phyloP scores from a whole-genome alignment of 1,284 basidiomycete genomes.

The Ceratobasidium sp. region DNA sequence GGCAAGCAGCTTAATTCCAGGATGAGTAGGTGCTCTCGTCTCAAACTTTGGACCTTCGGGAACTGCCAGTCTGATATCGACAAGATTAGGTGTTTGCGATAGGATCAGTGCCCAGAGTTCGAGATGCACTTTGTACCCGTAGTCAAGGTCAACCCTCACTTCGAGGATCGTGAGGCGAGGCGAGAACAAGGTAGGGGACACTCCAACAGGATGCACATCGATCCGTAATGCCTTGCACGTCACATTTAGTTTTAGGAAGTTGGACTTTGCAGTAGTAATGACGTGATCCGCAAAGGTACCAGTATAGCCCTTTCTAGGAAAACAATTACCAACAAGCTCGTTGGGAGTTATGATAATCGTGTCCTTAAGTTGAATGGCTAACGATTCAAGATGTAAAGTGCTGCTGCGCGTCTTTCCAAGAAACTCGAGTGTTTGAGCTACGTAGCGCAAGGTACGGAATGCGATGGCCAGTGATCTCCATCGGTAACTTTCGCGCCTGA shows the following conservation, averaged over 20 bases:
- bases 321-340: too few relatives aligned
- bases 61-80: background rate
- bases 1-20: background rate
- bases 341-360: background rate
- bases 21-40: background rate
- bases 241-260: background rate
- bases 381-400: background rate
- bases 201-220: background rate
- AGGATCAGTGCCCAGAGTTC: background rate
- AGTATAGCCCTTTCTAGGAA: background rate
- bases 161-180: slow-evolving; percentile 13
- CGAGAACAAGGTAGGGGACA: background rate
- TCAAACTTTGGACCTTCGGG: too few relatives aligned
- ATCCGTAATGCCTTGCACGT: background rate
- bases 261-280: background rate
- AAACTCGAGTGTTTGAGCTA: background rate
- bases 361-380: background rate
- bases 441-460: background rate
- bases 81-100: slow-evolving; percentile 3
- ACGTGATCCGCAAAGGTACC: background rate
- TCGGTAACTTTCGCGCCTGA: background rate
- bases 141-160: background rate
- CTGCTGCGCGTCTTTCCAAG: background rate
- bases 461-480: slow-evolving; percentile 19
- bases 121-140: background rate